Base-by-base conservation (phyloP, 1,284 basidiomycete species). In the Chalciporus piperatoides region DNA sequence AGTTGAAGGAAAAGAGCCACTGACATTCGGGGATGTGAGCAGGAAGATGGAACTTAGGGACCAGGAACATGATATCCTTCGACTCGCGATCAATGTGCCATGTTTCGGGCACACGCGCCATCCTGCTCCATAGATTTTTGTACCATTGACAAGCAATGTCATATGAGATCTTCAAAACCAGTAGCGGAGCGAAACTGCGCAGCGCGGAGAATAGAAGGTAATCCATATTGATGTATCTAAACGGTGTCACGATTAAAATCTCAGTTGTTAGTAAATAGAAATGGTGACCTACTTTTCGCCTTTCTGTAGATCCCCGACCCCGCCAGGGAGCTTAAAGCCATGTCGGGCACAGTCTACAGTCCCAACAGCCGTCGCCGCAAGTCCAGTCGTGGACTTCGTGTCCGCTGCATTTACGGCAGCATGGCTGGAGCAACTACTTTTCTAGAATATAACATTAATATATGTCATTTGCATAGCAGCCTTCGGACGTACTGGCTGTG, bases 271-370 rank as follows among this genome's bases (percentile, higher is more conserved):
- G n/a, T n/a, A n/a, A n/a, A n/a, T n/a, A n/a, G n/a, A n/a, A n/a
- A n/a, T n/a, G n/a, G n/a, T n/a, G n/a, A 50, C 27, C 12, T 28
- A 62, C 64, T 32, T 54, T 52, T 68, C 67, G 0, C 67, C 63
- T 9, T 56, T 52, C 41, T 65, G 64, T 10, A 62, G 45, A 49
- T 67, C 61, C 0, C 52, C 54, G 1, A 60, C 53, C 1, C 61
- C 55, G 24, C 47, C 58, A 2, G 45, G 44, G 6, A 48, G 49
- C 2, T 60, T 54, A 12, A 66, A 40, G 12, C 55, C 49, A 37
- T 65, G 61, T 1, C 55, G 44, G 2, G 60, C 53, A 45, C 65
- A 67, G 7, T 53, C 40, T 0, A 45, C 37, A 2, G 50, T 42
- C 0, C 58, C 61, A 1, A 63, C 56, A 9, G 63, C 62, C 0